Percentiles rank a stretch among this genome's conserved stretches.
phyloP scores from a whole-genome alignment of 805 yeast genomes.

The Tetrapisispora phaffii region DNA sequence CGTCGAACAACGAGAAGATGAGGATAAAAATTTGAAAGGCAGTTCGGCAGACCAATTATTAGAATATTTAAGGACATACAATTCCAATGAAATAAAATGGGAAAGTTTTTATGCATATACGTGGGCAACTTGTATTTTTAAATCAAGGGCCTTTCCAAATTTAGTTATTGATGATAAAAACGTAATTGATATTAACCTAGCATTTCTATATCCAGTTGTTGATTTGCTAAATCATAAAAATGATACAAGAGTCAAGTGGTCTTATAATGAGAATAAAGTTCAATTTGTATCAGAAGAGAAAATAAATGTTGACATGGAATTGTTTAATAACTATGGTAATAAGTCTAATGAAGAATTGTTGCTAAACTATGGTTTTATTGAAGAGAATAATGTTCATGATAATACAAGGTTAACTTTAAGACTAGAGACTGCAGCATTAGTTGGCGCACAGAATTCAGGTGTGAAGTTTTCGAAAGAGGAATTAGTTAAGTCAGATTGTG shows the following conservation, averaged over 20 bases:
- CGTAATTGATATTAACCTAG: slow-evolving; percentile 34
- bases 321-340: slow-evolving; percentile 78
- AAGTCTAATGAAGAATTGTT: slow-evolving; percentile 79
- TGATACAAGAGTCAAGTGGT: slow-evolving; percentile 57
- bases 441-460: slow-evolving; percentile 30
- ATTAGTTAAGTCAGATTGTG: slow-evolving; percentile 12
- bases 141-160: slow-evolving; percentile 75
- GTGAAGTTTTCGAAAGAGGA: slow-evolving; percentile 23
- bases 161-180: slow-evolving; percentile 37
- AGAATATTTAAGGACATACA: slow-evolving; percentile 13
- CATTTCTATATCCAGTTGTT: slow-evolving; percentile 67
- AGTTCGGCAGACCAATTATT: slow-evolving; percentile 11
- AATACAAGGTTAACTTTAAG: slow-evolving; percentile 50
- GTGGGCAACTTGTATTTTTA: slow-evolving; percentile 65
- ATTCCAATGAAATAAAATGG: slow-evolving; percentile 35
- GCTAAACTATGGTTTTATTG: slow-evolving; percentile 73
- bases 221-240: slow-evolving; percentile 73
- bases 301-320: slow-evolving; percentile 34
- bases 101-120: slow-evolving; percentile 55
- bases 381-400: slow-evolving; percentile 48
- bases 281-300: slow-evolving; percentile 35
- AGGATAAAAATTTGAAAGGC: background rate
- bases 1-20: slow-evolving; percentile 3
- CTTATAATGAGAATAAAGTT: slow-evolving; percentile 24
- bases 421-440: slow-evolving; percentile 29